Base-by-base conservation (phyloP, 257 asterid genomes). In the Solanum bulbocastanum region DNA sequence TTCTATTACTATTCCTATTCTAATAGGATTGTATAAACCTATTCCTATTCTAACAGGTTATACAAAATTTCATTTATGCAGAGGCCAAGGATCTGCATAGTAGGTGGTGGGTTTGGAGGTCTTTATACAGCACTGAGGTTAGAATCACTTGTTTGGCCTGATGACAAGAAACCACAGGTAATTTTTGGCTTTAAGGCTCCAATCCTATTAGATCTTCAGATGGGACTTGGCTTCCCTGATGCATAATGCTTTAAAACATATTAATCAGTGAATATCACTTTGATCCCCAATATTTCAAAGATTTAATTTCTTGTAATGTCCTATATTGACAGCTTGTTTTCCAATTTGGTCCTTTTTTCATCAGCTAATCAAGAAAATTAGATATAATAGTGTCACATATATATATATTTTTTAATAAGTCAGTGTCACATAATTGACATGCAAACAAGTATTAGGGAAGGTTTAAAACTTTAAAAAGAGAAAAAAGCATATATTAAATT, bases 101-200 rank as follows among this genome's bases (percentile, higher is more conserved):
- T 97, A 83, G 99, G 99, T 88, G 99, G 98, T 91, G 99, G 99
- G 40, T 97, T 97, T 78, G 99, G 99, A 92, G 99, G 99, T 58
- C 93, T 97, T 62, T 97, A 96, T 93, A 97, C 99, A 83, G 99
- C 99, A 75, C 89, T 97, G 91, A 91, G 99, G 92, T 91, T 97
- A 89, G 98, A 95, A 88, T 94, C 99, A 78, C 99, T 97, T 87
- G 95, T 92, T 89, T 97, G 99, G 99, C 96, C 98, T 16, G 95
- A 94, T 88, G 98, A 94, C 89, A 97, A 94, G 92, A 97, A 91
- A 88, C 99, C 99, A 25, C 99, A 96, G 96, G 99, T 96, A 92
- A 86, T 18, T 66, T 52, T 39, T 73, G 23, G 11, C 33, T 76
- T 23, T 33, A 85, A 42, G 73, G 35, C 22, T 75, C 32, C 2